Percentiles rank a stretch among this genome's conserved stretches.
Evolutionary conservation across 164 flowering plant genomes (phyloP).

Genomic region (Buxus sempervirens): DNA sequence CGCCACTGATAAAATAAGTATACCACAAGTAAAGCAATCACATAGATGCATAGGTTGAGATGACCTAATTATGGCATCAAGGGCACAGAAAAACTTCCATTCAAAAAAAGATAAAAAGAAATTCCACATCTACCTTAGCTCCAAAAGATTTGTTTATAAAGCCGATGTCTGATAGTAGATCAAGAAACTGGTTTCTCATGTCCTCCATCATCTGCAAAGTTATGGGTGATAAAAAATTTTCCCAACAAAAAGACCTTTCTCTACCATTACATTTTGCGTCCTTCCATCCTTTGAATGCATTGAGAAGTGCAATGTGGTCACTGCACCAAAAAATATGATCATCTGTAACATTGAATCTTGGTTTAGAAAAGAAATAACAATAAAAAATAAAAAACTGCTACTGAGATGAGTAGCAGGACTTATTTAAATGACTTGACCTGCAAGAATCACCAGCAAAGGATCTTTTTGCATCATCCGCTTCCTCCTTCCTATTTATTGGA

Average conservation of each 20-base stretch:
- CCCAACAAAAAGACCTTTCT: constrained; percentile 88
- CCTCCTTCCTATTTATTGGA: constrained; percentile 83
- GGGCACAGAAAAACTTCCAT: not conserved
- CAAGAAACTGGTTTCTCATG: constrained; percentile 86
- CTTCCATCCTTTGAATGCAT: constrained; percentile 90
- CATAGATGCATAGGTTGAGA: not conserved
- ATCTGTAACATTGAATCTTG: no score
- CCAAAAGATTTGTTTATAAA: constrained; percentile 70
- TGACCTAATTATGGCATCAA: not conserved
- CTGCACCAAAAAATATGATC: constrained; percentile 34
- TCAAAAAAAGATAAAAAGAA: not conserved
- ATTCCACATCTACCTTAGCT: constrained; percentile 40
- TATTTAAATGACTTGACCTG: constrained; percentile 49
- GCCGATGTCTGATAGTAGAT: constrained; percentile 80
- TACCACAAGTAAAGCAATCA: not conserved
- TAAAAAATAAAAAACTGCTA: no score
- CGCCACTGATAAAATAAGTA: no score
- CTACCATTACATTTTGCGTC: constrained; percentile 68
- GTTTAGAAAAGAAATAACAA: not conserved
- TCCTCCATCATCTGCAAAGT: constrained; percentile 94
- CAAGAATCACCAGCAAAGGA: constrained; percentile 97
- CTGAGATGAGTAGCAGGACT: constrained; percentile 7
- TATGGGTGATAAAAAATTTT: constrained; percentile 71
- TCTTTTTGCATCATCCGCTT: constrained; percentile 90
- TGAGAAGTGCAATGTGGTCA: constrained; percentile 95